These are phyloP conservation scores for Leccinum proliferum DNA, from an alignment of 1,284 basidiomycete genomes.

Conservation along the genomic window DNA sequence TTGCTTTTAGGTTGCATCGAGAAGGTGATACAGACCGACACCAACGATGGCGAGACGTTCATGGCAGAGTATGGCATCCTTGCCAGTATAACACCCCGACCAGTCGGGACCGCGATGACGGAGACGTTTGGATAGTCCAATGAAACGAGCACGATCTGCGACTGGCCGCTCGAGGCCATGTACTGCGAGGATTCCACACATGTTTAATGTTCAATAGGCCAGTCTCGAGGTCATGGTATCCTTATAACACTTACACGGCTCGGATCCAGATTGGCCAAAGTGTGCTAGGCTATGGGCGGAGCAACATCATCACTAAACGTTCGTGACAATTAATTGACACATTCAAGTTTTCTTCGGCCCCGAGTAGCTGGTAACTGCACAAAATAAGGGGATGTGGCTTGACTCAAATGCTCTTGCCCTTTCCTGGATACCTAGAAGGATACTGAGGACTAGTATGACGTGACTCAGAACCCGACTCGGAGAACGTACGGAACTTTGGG, in stretches of 20 bases:
- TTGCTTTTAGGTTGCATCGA: not conserved
- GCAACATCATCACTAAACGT: not conserved
- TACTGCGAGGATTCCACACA: constrained; percentile 90
- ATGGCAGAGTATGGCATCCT: constrained; percentile 78
- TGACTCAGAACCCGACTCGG: no score
- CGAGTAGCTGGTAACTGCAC: not conserved
- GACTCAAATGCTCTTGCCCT: not conserved
- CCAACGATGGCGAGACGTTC: constrained; percentile 97
- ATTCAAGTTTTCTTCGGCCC: not conserved
- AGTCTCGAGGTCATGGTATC: not conserved
- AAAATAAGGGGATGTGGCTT: no score
- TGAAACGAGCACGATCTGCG: constrained; percentile 64
- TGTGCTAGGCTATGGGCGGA: not conserved
- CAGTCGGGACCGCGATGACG: constrained; percentile 95
- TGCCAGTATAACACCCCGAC: constrained; percentile 90
- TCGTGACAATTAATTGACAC: not conserved
- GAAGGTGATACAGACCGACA: constrained; percentile 66
- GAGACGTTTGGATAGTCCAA: constrained; percentile 84
- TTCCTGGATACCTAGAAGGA: not conserved
- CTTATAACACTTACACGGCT: not conserved
- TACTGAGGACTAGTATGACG: not conserved
- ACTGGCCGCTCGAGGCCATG: constrained; percentile 74
- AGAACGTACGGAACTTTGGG: not conserved
- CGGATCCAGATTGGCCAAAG: not conserved
- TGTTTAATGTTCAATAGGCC: constrained; percentile 25